Evolutionary conservation across 1,284 basidiomycete species (phyloP).

Genomic region (Hymenochaete sp.): DNA sequence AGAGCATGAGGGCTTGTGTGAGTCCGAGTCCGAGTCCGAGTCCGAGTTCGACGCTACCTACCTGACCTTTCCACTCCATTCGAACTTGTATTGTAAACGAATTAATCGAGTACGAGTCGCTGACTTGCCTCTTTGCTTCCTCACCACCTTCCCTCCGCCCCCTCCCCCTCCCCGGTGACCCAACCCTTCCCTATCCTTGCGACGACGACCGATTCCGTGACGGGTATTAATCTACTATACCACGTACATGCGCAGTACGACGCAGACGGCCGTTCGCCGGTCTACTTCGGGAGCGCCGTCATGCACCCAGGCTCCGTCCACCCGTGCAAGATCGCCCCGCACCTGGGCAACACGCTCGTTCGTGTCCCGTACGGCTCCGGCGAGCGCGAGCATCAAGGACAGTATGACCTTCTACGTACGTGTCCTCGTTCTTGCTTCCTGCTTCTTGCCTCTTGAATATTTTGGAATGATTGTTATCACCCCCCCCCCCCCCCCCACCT

Average conservation of each 20-base stretch:
- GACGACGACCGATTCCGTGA: no score
- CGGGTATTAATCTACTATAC: no score
- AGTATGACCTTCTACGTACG: slow-evolving; percentile 31
- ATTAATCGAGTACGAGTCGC: no score
- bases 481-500: not conserved
- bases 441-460: no score
- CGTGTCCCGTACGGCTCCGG: slow-evolving; percentile 55
- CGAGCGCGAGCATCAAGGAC: slow-evolving; percentile 50
- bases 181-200: no score
- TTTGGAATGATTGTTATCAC: not conserved
- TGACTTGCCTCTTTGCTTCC: no score
- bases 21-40: no score
- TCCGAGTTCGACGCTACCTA: no score
- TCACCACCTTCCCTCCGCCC: not conserved
- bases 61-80: no score
- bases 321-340: slow-evolving; percentile 67
- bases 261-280: slow-evolving; percentile 42
- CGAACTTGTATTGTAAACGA: no score
- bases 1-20: no score
- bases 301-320: slow-evolving; percentile 58
- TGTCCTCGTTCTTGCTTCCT: not conserved
- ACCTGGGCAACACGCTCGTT: slow-evolving; percentile 38
- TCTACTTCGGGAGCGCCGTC: slow-evolving; percentile 68
- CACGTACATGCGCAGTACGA: slow-evolving; percentile 35
- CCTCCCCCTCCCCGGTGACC: no score